Evolutionary conservation across 2,329 filamentous ascomycete genomes (phyloP).

Genomic region (Fusarium oxysporum): DNA sequence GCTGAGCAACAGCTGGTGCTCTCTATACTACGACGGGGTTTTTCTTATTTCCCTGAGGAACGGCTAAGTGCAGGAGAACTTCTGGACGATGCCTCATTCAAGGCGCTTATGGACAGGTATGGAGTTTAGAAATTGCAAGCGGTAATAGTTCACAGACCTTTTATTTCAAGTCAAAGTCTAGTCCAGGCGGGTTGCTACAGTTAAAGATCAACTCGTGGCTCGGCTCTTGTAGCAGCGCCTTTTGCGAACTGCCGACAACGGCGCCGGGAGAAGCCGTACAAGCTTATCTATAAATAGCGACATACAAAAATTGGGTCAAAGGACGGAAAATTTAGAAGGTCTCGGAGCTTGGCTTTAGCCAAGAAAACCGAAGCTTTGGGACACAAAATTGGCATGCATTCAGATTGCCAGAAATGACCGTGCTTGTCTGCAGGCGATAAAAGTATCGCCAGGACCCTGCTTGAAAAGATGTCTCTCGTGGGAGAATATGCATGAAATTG

Average conservation of each 20-base stretch:
- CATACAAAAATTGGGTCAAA: background rate
- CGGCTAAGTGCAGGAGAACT: background rate
- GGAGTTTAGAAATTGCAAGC: accelerated
- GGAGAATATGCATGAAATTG: accelerated
- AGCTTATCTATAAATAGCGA: background rate
- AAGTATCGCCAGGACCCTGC: accelerated
- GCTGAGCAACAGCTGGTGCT: background rate
- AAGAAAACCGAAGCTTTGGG: background rate
- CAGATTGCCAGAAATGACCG: accelerated
- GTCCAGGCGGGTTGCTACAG: too few relatives aligned
- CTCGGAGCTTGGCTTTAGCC: background rate
- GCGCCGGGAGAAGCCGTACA: background rate
- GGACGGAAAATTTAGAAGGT: background rate
- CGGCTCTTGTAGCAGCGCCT: accelerated
- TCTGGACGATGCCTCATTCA: background rate
- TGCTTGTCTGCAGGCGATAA: accelerated
- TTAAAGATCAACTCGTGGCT: too few relatives aligned
- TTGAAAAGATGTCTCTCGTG: accelerated
- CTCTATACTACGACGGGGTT: background rate
- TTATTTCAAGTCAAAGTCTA: too few relatives aligned
- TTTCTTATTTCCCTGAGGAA: background rate
- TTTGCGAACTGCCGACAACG: background rate
- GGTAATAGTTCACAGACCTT: background rate
- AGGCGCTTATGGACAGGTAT: background rate
- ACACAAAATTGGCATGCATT: background rate